Base-by-base conservation (phyloP, 2,329 filamentous ascomycete species). In the Cercospora janseana region DNA sequence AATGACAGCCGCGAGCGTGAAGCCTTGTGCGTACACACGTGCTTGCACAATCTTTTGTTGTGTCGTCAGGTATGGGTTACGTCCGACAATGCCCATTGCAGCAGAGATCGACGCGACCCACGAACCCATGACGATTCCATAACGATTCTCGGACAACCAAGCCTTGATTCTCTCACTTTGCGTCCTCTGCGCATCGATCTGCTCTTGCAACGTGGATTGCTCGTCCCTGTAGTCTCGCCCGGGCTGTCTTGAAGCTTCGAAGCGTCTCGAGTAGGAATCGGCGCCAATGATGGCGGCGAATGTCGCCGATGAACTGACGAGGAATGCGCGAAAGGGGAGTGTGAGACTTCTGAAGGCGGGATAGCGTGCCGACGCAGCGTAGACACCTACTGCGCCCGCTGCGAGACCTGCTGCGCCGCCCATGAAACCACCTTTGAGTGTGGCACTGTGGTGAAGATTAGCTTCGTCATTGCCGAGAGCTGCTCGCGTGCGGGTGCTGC, bases 41-140 rank as follows among this genome's bases (percentile, higher is more conserved):
- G 90, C 91, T 78, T 96, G 91, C 12, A 96, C 91, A 16, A 96
- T 75, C 78, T 95, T 95, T 77, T 96, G 91, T 54, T 80, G 74
- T 2, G 82, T 84, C 42, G 79, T 81, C 38, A 95, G 77, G 67
- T 85, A 87, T 58, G 80, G 83, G 68, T 88, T 88, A 56, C 88
- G 81, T 65, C 86, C 82, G 57, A 96, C 89, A 23, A 94, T 69
- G 48, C 77, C 82, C 59, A 93, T 80, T 4, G 88, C 85, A 32
- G 85, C 71, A 52, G 78, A 82, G 83, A 96, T 92, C 62, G 83
- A 83, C 29, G 85, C 86, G 10, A 92, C 71, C 91, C 91, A 96
- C 16, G 83, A 85, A 42, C 76, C 79, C 62, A 88, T 86, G 62
- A 96, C 87, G 68, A 96, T 88, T 62, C 80, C 81, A 77, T 96